Evolutionary conservation across 805 yeast genomes (phyloP).

Genomic region (Nakazawaea ishiwadae): DNA sequence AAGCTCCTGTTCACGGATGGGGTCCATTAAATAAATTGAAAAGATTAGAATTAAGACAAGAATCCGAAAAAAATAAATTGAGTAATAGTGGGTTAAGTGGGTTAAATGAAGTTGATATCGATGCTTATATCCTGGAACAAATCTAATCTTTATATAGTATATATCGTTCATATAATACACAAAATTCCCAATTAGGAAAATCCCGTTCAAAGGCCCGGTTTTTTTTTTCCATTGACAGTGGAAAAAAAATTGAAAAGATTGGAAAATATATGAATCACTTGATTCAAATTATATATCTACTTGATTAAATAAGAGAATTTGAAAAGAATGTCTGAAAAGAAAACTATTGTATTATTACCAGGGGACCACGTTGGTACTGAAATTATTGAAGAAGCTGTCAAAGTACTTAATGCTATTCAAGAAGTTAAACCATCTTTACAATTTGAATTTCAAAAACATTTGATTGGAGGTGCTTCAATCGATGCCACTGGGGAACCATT

Average conservation of each 20-base stretch:
- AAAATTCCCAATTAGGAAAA: neutral
- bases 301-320: no score
- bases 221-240: no score
- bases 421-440: conserved; percentile 49
- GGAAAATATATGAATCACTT: no score
- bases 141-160: conserved; percentile 33
- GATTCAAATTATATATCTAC: no score
- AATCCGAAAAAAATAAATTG: conserved; percentile 36
- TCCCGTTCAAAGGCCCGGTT: conserved; percentile 2
- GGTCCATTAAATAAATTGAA: conserved; percentile 68
- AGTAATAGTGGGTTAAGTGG: conserved; percentile 63
- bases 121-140: conserved; percentile 60
- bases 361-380: conserved; percentile 98
- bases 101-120: conserved; percentile 69
- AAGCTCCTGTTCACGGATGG: conserved; percentile 69
- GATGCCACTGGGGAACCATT: conserved; percentile 94
- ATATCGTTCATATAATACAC: neutral
- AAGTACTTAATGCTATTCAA: conserved; percentile 79
- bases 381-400: conserved; percentile 84
- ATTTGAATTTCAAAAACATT: conserved; percentile 76
- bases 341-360: conserved; percentile 73
- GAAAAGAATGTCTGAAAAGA: conserved; percentile 35
- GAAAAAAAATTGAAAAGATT: no score
- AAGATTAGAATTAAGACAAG: conserved; percentile 52
- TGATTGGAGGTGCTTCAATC: conserved; percentile 98